Evolutionary conservation across 164 flowering plant species (phyloP).

Genomic region (Warburgia ugandensis): DNA sequence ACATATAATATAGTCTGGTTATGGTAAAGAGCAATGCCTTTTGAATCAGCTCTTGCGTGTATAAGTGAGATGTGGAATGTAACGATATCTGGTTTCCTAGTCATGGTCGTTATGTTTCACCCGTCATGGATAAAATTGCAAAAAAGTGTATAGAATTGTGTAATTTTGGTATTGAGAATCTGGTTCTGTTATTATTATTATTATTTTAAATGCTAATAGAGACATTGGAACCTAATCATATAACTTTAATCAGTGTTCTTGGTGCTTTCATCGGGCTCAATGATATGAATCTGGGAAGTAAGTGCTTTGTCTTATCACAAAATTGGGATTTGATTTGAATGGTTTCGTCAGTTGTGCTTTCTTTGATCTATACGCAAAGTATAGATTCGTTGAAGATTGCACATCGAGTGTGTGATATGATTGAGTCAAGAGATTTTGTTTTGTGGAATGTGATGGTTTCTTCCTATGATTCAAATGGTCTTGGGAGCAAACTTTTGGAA

Average conservation of each 20-base stretch:
- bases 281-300: constrained; percentile 32
- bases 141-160: neutral
- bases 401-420: constrained; percentile 33
- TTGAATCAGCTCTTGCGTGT: constrained; percentile 35
- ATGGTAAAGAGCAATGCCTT: constrained; percentile 14
- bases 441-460: constrained; percentile 66
- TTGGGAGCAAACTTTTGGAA: constrained; percentile 26
- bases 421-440: constrained; percentile 37
- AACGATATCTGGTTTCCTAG: constrained; percentile 31
- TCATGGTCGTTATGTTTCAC: neutral
- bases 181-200: constrained; percentile 37
- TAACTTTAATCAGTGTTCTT: constrained; percentile 40
- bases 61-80: constrained; percentile 43
- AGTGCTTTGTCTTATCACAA: constrained; percentile 38
- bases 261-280: constrained; percentile 22
- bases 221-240: constrained; percentile 31
- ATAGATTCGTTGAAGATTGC: constrained; percentile 40
- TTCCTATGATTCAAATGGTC: constrained; percentile 37
- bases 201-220: constrained; percentile 48
- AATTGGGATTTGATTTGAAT: constrained; percentile 29
- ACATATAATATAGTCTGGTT: constrained; percentile 26
- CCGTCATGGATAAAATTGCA: neutral
- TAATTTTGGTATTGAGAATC: neutral
- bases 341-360: constrained; percentile 37
- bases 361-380: constrained; percentile 47